Evolutionary conservation across 768 basidiomycete genomes (phyloP).

Genomic region (Chalciporus pseudorubinellus): DNA sequence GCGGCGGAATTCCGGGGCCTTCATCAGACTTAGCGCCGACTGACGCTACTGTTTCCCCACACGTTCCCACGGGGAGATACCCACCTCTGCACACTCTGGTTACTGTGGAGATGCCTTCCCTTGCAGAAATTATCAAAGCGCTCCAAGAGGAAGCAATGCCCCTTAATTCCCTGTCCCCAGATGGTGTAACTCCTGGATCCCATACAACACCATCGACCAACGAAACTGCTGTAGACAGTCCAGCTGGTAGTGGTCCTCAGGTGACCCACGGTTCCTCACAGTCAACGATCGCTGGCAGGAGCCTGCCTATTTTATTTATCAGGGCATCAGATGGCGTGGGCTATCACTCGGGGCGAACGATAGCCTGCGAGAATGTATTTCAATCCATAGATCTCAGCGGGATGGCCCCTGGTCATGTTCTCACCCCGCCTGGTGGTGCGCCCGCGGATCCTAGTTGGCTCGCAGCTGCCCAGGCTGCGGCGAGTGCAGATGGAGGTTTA

Average conservation of each 20-base stretch:
- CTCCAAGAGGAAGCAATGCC: slow-evolving; percentile 69
- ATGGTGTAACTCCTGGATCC: slow-evolving; percentile 37
- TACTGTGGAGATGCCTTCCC: slow-evolving; percentile 79
- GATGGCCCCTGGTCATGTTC: slow-evolving; percentile 43
- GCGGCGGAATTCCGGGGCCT: slow-evolving; percentile 44
- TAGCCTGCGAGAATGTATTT: slow-evolving; percentile 80
- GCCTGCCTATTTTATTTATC: slow-evolving; percentile 77
- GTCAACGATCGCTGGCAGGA: slow-evolving; percentile 62
- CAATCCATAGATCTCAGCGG: slow-evolving; percentile 61
- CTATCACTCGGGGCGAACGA: slow-evolving; percentile 82
- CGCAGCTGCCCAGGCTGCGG: slow-evolving; percentile 69
- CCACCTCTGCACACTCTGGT: slow-evolving; percentile 74
- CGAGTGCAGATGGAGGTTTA: slow-evolving; percentile 60
- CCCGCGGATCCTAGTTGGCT: slow-evolving; percentile 67
- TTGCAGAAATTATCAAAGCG: slow-evolving; percentile 73
- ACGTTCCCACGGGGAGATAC: slow-evolving; percentile 45
- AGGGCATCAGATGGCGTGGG: slow-evolving; percentile 82
- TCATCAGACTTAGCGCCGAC: slow-evolving; percentile 31
- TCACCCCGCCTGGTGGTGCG: slow-evolving; percentile 42
- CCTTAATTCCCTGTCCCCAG: slow-evolving; percentile 32
- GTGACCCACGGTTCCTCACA: slow-evolving; percentile 32
- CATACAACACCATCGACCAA: slow-evolving; percentile 31
- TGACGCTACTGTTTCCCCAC: slow-evolving; percentile 22
- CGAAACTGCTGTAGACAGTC: slow-evolving; percentile 24
- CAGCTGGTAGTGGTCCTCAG: slow-evolving; percentile 22